Percentiles rank a stretch among this genome's conserved stretches.
phyloP scores from a whole-genome alignment of 768 basidiomycete genomes.

The Porphyrellus cyaneotinctus region DNA sequence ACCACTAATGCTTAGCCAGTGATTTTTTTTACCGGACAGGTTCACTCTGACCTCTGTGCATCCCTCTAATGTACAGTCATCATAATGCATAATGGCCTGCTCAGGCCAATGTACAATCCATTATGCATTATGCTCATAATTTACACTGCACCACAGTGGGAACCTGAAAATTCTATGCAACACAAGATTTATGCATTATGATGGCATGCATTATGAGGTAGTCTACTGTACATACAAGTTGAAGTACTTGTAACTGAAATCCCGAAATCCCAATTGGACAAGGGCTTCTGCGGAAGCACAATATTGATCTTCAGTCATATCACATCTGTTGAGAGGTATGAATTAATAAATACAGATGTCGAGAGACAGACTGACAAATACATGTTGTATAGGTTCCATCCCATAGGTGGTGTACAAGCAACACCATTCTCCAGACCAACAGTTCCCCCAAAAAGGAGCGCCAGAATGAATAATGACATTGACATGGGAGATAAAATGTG shows the following conservation, averaged over 20 bases:
- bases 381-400: slow-evolving; percentile 17
- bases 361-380: slow-evolving; percentile 1
- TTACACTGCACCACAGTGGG: too few relatives aligned
- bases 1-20: too few relatives aligned
- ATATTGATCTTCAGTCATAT: slow-evolving; percentile 6
- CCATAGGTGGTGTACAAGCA: slow-evolving; percentile 17
- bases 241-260: slow-evolving; percentile 7
- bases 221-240: too few relatives aligned
- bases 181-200: too few relatives aligned
- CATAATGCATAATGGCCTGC: too few relatives aligned
- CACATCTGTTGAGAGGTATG: neutral
- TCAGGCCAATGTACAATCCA: too few relatives aligned
- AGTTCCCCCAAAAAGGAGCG: neutral
- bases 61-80: too few relatives aligned
- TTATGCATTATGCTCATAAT: too few relatives aligned
- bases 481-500: neutral
- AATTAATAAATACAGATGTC: neutral
- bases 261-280: neutral
- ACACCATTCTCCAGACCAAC: slow-evolving; percentile 8
- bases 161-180: too few relatives aligned
- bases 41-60: too few relatives aligned
- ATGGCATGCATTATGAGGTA: too few relatives aligned
- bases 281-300: slow-evolving; percentile 5
- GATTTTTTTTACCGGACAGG: too few relatives aligned
- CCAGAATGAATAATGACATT: neutral